These are phyloP conservation scores for Trebouxia gelatinosa DNA, from an alignment of 163 green algal genomes.

Conservation along the genomic window DNA sequence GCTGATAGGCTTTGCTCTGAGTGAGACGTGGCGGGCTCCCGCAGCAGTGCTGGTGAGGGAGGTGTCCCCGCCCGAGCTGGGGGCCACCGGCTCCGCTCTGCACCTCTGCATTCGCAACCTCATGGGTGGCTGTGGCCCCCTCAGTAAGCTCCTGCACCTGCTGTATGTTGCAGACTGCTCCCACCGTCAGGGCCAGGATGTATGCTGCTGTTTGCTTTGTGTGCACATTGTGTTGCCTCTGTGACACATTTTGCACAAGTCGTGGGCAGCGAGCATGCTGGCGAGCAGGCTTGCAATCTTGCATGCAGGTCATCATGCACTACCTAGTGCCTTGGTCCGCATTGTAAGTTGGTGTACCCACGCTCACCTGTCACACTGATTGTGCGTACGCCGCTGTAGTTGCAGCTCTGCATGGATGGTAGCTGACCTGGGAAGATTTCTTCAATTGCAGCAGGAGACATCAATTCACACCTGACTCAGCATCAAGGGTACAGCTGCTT, in stretches of 20 bases:
- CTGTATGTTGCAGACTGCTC: no score
- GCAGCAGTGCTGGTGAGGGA: slow-evolving; percentile 79
- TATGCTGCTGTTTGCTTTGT: no score
- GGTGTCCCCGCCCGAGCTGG: slow-evolving; percentile 68
- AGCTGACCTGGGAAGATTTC: neutral
- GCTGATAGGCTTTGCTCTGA: slow-evolving; percentile 76
- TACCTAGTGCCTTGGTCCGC: no score
- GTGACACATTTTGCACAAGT: no score
- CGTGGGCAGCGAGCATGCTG: no score
- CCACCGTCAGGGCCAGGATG: no score
- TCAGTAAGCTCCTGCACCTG: slow-evolving; percentile 51
- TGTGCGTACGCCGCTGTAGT: neutral
- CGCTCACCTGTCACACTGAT: neutral
- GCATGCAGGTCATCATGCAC: no score
- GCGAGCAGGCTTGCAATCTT: no score
- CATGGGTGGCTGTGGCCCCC: slow-evolving; percentile 75
- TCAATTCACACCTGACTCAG: neutral
- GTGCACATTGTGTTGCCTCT: no score
- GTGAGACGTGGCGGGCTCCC: slow-evolving; percentile 83
- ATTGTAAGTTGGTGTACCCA: neutral
- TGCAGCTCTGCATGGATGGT: neutral
- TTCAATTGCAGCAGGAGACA: neutral
- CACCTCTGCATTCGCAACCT: slow-evolving; percentile 90
- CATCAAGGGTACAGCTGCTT: neutral
- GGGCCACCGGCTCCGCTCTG: slow-evolving; percentile 75